phyloP scores from a whole-genome alignment of 495 filamentous ascomycete species.

The Pyronema domesticum region DNA sequence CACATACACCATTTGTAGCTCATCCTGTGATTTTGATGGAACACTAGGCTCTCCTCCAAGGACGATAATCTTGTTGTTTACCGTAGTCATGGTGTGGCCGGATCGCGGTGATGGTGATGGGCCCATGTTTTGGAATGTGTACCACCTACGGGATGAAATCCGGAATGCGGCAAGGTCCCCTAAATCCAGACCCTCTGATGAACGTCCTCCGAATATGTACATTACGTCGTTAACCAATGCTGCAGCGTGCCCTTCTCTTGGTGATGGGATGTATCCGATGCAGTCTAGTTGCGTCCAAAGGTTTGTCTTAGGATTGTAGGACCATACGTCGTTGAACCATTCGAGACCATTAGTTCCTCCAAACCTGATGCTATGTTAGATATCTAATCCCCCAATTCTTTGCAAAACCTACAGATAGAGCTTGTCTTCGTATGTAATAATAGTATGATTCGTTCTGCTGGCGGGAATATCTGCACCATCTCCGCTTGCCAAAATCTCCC shows the following conservation, averaged over 20 bases:
- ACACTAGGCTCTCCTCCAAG: slow-evolving; percentile 89
- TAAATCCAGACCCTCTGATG: slow-evolving; percentile 74
- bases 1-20: slow-evolving; percentile 77
- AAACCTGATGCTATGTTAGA: slow-evolving; percentile 42
- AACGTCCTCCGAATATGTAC: slow-evolving; percentile 98
- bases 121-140: slow-evolving; percentile 99
- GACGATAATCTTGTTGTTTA: slow-evolving; percentile 78
- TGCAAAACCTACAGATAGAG: slow-evolving; percentile 60
- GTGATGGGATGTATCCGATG: slow-evolving; percentile 87
- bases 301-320: slow-evolving; percentile 68
- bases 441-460: slow-evolving; percentile 83
- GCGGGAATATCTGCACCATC: slow-evolving; percentile 61
- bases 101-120: slow-evolving; percentile 83
- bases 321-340: slow-evolving; percentile 99
- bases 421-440: slow-evolving; percentile 82
- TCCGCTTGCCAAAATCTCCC: slow-evolving; percentile 74
- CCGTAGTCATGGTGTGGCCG: slow-evolving; percentile 93
- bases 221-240: slow-evolving; percentile 90
- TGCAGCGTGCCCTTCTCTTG: slow-evolving; percentile 87
- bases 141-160: slow-evolving; percentile 83
- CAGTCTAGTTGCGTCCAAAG: slow-evolving; percentile 78
- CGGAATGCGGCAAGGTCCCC: slow-evolving; percentile 92
- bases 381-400: background rate
- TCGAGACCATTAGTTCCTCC: slow-evolving; percentile 84
- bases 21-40: slow-evolving; percentile 54